A percentile compares a stretch with the other conserved stretches of the same genome.
Evolutionary conservation across 2,329 filamentous ascomycete species (phyloP).

Genomic region (Tolypocladium inflatum): DNA sequence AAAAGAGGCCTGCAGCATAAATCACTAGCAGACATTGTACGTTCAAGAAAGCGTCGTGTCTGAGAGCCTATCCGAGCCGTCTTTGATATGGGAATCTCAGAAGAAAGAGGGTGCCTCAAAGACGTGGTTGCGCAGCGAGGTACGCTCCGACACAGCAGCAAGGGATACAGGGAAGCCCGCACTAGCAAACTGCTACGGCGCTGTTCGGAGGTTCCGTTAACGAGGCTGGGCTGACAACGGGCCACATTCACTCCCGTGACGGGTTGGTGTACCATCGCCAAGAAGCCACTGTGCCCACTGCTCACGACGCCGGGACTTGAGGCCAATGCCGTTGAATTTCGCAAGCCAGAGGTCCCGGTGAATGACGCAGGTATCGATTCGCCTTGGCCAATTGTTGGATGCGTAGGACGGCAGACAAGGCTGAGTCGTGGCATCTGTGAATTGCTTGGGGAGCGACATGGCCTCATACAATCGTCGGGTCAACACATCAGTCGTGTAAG

Average conservation of each 20-base stretch:
- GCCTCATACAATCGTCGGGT: not conserved
- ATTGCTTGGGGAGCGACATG: not conserved
- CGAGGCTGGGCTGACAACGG: not conserved
- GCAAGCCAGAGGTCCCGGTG: not conserved
- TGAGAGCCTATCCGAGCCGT: not conserved
- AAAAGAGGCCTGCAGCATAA: not conserved
- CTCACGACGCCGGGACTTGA: not conserved
- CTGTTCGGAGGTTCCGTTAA: not conserved
- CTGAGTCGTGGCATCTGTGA: not conserved
- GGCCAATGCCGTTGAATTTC: not conserved
- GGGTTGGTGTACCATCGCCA: no score
- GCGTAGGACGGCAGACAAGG: not conserved
- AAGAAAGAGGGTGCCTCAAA: not conserved
- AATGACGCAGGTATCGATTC: not conserved
- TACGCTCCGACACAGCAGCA: not conserved
- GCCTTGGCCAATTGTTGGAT: not conserved
- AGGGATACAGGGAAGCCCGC: not conserved
- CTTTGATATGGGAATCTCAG: not conserved
- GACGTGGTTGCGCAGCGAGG: not conserved
- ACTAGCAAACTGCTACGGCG: not conserved
- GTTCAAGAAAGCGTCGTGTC: not conserved
- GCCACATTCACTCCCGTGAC: not conserved
- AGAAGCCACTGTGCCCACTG: not conserved
- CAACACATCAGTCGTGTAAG: not conserved
- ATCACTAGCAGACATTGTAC: accelerated